phyloP scores from a whole-genome alignment of 306 rosid species.

The Dicorynia guianensis region DNA sequence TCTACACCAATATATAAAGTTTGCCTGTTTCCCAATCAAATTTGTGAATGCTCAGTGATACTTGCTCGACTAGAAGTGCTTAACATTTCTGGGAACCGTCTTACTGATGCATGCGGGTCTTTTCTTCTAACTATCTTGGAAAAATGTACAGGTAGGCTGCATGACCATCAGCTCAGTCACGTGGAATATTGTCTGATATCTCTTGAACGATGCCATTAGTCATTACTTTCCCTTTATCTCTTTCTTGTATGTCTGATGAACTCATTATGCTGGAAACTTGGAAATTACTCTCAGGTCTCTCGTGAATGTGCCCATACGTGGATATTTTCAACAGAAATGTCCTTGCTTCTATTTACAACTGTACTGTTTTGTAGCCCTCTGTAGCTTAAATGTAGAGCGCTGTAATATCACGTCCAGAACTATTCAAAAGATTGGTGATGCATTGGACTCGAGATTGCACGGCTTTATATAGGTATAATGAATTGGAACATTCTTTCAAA shows the following conservation, averaged over 20 bases:
- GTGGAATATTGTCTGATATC: not conserved
- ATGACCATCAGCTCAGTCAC: constrained; percentile 37
- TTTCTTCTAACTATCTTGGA: constrained; percentile 80
- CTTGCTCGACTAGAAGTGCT: constrained; percentile 86
- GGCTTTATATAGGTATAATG: constrained; percentile 73
- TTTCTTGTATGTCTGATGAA: not conserved
- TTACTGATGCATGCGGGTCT: constrained; percentile 89
- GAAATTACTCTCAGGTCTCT: not conserved
- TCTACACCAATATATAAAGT: constrained; percentile 10
- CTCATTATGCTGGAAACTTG: not conserved
- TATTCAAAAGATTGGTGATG: constrained; percentile 61
- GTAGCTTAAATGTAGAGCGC: constrained; percentile 65
- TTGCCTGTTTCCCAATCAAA: constrained; percentile 54
- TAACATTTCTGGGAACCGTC: constrained; percentile 89
- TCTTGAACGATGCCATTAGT: constrained; percentile 1
- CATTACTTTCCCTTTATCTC: not conserved
- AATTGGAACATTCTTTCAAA: constrained; percentile 32
- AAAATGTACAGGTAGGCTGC: constrained; percentile 74
- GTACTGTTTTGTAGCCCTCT: constrained; percentile 52
- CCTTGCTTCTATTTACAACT: constrained; percentile 3
- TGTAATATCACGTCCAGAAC: constrained; percentile 73
- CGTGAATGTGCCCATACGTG: constrained; percentile 29
- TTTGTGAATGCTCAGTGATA: constrained; percentile 82
- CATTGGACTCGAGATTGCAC: constrained; percentile 57
- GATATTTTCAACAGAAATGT: constrained; percentile 15